Conservation (phyloP, 345 rosid species). For the Eucalyptus caleyi region DNA sequence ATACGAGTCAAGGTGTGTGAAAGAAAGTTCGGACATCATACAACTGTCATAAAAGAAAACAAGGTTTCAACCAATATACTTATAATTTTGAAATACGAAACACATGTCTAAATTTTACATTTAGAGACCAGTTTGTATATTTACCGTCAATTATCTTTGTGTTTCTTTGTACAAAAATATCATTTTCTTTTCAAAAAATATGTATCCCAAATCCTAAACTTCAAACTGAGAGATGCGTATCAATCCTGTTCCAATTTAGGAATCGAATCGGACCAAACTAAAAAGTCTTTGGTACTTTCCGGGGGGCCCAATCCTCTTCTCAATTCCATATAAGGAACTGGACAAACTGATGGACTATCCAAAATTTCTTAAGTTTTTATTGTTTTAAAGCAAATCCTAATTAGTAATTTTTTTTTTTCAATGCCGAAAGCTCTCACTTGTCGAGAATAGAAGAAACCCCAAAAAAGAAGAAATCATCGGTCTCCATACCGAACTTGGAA, state of each 20-base stretch:
- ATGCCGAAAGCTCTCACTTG: not conserved
- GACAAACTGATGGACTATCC: not conserved
- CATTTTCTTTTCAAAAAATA: not conserved
- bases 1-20: not conserved
- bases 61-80: not conserved
- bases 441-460: not conserved
- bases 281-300: not conserved
- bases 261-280: not conserved
- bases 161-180: not conserved
- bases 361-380: not conserved
- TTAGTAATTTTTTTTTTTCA: not conserved
- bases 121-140: not conserved
- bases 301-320: not conserved
- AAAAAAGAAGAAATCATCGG: not conserved
- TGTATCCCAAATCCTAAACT: not conserved
- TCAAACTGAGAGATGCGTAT: not conserved
- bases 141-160: not conserved
- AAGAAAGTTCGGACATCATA: not conserved
- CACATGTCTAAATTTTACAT: not conserved
- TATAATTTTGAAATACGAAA: not conserved
- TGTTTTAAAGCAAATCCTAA: not conserved
- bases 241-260: not conserved
- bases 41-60: not conserved
- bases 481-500: too few relatives aligned
- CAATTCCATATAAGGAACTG: not conserved